Conservation (phyloP, 345 rosid species). For the Salix koriyanagi region DNA sequence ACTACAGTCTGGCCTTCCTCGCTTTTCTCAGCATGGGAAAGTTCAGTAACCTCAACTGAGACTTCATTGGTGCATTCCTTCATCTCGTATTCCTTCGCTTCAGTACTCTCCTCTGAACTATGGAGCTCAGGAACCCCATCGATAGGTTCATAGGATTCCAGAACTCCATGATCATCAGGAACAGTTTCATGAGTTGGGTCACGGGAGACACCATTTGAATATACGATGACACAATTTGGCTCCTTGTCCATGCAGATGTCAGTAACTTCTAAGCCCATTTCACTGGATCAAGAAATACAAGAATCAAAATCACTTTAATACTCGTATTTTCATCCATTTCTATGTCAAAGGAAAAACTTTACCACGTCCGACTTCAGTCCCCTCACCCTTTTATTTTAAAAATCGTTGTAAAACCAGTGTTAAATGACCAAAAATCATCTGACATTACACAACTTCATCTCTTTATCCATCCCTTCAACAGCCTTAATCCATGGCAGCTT, state of each 20-base stretch:
- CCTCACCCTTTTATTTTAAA: neutral
- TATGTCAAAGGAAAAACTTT: neutral
- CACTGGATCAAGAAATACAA: constrained; percentile 24
- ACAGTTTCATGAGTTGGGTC: constrained; percentile 38
- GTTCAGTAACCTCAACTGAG: constrained; percentile 39
- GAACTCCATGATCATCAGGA: constrained; percentile 35
- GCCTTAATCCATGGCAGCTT: neutral
- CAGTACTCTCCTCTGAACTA: constrained; percentile 49
- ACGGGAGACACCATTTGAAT: constrained; percentile 44
- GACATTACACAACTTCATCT: constrained; percentile 1
- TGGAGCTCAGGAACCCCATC: constrained; percentile 41
- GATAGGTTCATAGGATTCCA: constrained; percentile 42
- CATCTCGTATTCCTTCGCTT: constrained; percentile 67
- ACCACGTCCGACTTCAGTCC: neutral
- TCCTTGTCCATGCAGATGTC: constrained; percentile 86
- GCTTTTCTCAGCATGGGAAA: constrained; percentile 21
- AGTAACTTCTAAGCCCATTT: constrained; percentile 49
- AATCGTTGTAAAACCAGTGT: neutral
- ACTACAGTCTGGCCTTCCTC: constrained; percentile 24
- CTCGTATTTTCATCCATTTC: neutral
- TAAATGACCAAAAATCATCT: constrained; percentile 6
- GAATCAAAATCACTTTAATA: constrained; percentile 5
- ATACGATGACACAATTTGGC: constrained; percentile 52
- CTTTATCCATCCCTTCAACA: neutral
- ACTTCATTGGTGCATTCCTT: constrained; percentile 72